Conservation (phyloP, 176 grass and related monocot species). For the Musa troglodytarum region DNA sequence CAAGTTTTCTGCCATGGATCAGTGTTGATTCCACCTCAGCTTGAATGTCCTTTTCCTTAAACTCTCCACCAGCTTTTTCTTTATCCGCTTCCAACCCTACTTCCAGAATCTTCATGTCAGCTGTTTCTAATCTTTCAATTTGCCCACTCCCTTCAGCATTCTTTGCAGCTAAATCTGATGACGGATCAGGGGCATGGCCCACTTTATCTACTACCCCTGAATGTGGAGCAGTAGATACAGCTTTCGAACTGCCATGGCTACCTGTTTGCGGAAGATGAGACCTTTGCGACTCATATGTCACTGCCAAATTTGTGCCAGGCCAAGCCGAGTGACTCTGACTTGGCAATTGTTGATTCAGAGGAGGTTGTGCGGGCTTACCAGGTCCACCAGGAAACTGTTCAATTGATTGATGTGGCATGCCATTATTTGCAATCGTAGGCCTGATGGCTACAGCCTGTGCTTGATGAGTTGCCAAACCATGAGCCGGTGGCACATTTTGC, state of each 20-base stretch:
- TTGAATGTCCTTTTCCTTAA: constrained; percentile 19
- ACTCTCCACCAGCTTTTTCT: constrained; percentile 25
- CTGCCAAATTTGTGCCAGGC: constrained; percentile 3
- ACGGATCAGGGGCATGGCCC: neutral
- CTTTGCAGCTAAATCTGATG: constrained; percentile 25
- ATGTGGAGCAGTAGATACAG: constrained; percentile 13
- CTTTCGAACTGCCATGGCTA: constrained; percentile 16
- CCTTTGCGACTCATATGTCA: constrained; percentile 4
- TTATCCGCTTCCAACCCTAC: constrained; percentile 15
- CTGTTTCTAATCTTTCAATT: constrained; percentile 22
- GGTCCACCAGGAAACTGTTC: constrained; percentile 34
- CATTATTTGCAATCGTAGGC: constrained; percentile 25
- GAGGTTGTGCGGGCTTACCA: constrained; percentile 16
- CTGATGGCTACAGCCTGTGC: constrained; percentile 26
- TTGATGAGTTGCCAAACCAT: constrained; percentile 21
- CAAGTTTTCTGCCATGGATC: neutral
- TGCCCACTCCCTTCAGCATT: constrained; percentile 17
- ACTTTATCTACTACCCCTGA: constrained; percentile 25
- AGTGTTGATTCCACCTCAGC: neutral
- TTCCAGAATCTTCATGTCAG: constrained; percentile 9
- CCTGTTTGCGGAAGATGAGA: constrained; percentile 15
- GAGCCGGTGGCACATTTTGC: constrained; percentile 19
- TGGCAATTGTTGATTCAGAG: constrained; percentile 26
- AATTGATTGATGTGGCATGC: constrained; percentile 33
- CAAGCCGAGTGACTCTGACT: constrained; percentile 1